A percentile compares a stretch with the other conserved stretches of the same genome.
phyloP scores from a whole-genome alignment of 495 filamentous ascomycete genomes.

The Thermothielavioides terrestris region DNA sequence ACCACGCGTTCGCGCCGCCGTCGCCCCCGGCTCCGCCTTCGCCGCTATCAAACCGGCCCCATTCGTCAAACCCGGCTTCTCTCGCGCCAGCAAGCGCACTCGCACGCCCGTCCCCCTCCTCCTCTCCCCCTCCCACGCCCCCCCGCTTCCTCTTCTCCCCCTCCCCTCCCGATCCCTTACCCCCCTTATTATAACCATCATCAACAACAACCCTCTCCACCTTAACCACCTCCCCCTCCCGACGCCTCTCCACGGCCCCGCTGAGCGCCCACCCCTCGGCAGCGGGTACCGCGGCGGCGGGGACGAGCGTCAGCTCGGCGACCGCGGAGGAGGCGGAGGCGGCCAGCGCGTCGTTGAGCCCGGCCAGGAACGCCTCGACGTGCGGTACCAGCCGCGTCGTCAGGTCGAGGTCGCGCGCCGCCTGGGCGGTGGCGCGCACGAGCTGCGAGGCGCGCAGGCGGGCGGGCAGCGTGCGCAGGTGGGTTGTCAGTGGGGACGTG shows the following conservation, averaged over 20 bases:
- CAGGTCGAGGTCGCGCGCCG: constrained; percentile 25
- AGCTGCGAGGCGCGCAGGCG: constrained; percentile 29
- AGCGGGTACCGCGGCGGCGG: constrained; percentile 26
- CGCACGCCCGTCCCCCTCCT: no score
- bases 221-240: constrained; percentile 29
- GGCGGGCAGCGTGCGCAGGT: constrained; percentile 31
- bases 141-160: constrained; percentile 23
- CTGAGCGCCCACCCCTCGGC: constrained; percentile 25
- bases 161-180: background rate
- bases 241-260: constrained; percentile 27
- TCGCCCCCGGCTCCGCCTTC: background rate
- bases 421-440: constrained; percentile 21
- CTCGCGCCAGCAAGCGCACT: no score
- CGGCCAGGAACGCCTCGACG: constrained; percentile 32
- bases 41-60: constrained; percentile 32
- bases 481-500: constrained; percentile 30
- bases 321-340: background rate
- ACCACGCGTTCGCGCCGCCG: constrained; percentile 16
- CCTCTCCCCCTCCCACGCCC: background rate
- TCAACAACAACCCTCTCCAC: constrained; percentile 24
- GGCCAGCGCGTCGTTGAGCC: no score
- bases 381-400: constrained; percentile 28
- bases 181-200: constrained; percentile 12
- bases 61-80: constrained; percentile 29
- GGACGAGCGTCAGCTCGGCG: constrained; percentile 35